A percentile compares a stretch with the other conserved stretches of the same genome.
phyloP scores from a whole-genome alignment of 2,329 filamentous ascomycete species.

The Dactylellina parvicollis region DNA sequence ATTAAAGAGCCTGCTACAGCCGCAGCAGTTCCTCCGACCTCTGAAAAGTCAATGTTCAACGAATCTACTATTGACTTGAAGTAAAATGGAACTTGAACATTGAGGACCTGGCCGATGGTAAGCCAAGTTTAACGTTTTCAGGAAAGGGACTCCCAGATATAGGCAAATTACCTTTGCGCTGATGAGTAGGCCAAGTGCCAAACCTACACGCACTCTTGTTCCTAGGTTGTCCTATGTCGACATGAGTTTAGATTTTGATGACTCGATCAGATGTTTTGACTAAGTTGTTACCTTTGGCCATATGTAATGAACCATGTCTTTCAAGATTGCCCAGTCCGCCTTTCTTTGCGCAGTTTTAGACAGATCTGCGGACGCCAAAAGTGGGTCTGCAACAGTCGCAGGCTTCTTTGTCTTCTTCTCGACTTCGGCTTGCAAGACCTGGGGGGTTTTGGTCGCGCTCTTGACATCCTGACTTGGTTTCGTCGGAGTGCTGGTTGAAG shows the following conservation, averaged over 20 bases:
- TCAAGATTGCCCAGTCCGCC: slow-evolving; percentile 98
- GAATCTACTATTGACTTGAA: slow-evolving; percentile 98
- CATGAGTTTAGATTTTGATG: not conserved
- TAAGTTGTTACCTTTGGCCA: slow-evolving; percentile 77
- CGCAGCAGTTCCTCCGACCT: slow-evolving; percentile 85
- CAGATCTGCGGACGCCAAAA: slow-evolving; percentile 18
- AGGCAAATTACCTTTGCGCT: slow-evolving; percentile 76
- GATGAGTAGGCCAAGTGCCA: slow-evolving; percentile 84
- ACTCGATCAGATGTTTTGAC: slow-evolving; percentile 41
- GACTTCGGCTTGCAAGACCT: slow-evolving; percentile 29
- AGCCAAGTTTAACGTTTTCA: slow-evolving; percentile 51
- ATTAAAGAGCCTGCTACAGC: slow-evolving; percentile 93
- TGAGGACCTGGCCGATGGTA: slow-evolving; percentile 70
- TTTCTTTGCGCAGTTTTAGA: slow-evolving; percentile 73
- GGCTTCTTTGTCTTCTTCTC: slow-evolving; percentile 26
- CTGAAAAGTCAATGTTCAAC: slow-evolving; percentile 94
- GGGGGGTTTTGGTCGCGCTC: slow-evolving; percentile 30
- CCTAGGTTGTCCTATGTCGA: slow-evolving; percentile 72
- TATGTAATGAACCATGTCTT: slow-evolving; percentile 93
- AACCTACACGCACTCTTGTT: slow-evolving; percentile 83
- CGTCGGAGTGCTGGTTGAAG: slow-evolving; percentile 13
- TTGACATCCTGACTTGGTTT: slow-evolving; percentile 14
- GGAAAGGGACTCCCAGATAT: not conserved
- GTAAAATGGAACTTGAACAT: slow-evolving; percentile 98
- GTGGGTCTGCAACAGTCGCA: slow-evolving; percentile 24